Base-by-base conservation (phyloP, 2,329 filamentous ascomycete genomes). In the Aspergillus alliaceus region DNA sequence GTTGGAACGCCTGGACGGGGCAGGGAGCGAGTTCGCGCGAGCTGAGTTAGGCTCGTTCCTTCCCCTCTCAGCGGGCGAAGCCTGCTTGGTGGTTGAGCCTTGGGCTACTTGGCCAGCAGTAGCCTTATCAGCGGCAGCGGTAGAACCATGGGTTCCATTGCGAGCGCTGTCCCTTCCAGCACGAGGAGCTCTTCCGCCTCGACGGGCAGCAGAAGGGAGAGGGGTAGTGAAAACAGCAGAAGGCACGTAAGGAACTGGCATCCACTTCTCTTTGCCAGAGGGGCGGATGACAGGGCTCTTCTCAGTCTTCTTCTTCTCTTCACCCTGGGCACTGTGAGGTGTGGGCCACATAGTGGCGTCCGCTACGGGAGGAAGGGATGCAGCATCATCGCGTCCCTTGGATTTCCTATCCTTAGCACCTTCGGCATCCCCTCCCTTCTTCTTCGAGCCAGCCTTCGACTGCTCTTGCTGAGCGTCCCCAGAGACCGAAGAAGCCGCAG, bases 271-370 rank as follows among this genome's bases (percentile, higher is more conserved):
- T 79, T 96, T 96, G 56, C 84, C 80, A 59, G 84, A 80, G 14
- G 79, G 73, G 64, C 82, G 87, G 74, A 79, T 84, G 66, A 64
- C 73, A 66, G 69, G 81, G 66, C 54, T 86, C 62, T 90, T 88
- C 12, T 82, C 81, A 22, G 85, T 79, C 31, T 79, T 92, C 68
- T 88, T 87, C 76, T 90, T 90, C 60, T 90, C 85, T 65, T 95
- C 91, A 50, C 88, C 86, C 52, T 88, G 85, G 1, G 87, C 89
- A 50, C 82, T 87, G 65, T 96, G 91, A 0, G 92, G 92, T 2
- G 93, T 98, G 15, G 95, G 95, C 95, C 95, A 99, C 20, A 87
- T 87, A 53, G 86, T 80, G 50, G 90, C 83, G 73, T 98, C 93
- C 57, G 84, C 86, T 47, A 91, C 88, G 2, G 90, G 82, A 25